Percentiles rank a stretch among this genome's conserved stretches.
Conservation (phyloP, 2,329 filamentous ascomycete genomes). For the Fusarium solani-melongenae region DNA sequence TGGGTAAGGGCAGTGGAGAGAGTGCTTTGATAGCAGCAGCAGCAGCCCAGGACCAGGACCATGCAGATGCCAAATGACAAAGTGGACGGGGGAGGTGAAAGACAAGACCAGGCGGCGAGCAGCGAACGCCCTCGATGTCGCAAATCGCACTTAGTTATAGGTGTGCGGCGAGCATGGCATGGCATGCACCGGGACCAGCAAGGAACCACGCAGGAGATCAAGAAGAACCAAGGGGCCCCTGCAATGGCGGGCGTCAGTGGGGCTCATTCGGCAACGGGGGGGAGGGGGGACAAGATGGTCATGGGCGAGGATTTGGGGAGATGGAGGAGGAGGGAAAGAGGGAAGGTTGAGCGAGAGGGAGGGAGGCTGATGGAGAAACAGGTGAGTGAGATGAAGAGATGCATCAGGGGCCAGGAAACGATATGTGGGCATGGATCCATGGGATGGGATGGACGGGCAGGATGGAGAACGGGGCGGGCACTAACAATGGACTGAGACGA, state of each 20-base stretch:
- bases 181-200: conserved; percentile 32
- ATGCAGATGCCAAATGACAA: conserved; percentile 37
- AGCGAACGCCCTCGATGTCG: conserved; percentile 32
- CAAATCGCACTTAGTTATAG: conserved; percentile 41
- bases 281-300: conserved; percentile 2
- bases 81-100: conserved; percentile 9
- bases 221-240: conserved; percentile 36
- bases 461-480: conserved; percentile 40
- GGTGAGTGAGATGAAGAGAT: conserved; percentile 33
- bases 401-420: conserved; percentile 30
- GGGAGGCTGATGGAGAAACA: conserved; percentile 20
- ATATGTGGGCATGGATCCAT: conserved; percentile 11
- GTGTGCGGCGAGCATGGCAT: conserved; percentile 37
- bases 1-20: conserved; percentile 34
- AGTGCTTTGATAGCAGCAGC: conserved; percentile 21
- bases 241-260: conserved; percentile 40
- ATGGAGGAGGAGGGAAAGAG: conserved; percentile 18
- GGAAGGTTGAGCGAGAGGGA: conserved; percentile 12
- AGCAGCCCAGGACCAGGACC: conserved; percentile 21
- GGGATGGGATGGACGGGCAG: conserved; percentile 26
- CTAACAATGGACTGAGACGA: conserved; percentile 33
- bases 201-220: conserved; percentile 43
- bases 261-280: conserved; percentile 35
- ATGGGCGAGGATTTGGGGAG: conserved; percentile 24
- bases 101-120: conserved; percentile 21